Percentiles rank a stretch among this genome's conserved stretches.
Evolutionary conservation across 306 rosid genomes (phyloP).

Genomic region (Astragalus glycyphyllos): DNA sequence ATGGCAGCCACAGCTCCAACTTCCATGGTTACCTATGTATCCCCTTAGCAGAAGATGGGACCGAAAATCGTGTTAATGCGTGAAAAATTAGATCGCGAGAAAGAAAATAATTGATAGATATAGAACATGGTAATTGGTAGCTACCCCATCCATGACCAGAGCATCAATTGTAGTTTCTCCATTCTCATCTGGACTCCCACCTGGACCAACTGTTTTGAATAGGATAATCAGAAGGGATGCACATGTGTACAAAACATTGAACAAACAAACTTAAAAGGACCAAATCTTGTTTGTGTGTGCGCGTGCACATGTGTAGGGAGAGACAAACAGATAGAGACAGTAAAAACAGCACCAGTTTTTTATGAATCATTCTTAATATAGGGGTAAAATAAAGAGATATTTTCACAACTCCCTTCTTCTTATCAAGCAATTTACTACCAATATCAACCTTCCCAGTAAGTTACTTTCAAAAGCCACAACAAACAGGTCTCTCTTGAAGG

Average conservation of each 20-base stretch:
- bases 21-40: constrained; percentile 88
- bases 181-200: constrained; percentile 97
- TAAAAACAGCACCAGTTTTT: too few relatives aligned
- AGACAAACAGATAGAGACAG: too few relatives aligned
- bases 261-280: constrained; percentile 20
- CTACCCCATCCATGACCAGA: constrained; percentile 93
- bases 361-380: too few relatives aligned
- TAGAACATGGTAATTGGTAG: constrained; percentile 29
- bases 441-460: too few relatives aligned
- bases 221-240: constrained; percentile 17
- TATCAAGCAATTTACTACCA: too few relatives aligned
- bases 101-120: constrained; percentile 13
- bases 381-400: too few relatives aligned
- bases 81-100: constrained; percentile 9
- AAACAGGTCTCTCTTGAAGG: too few relatives aligned
- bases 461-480: too few relatives aligned
- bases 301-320: too few relatives aligned
- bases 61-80: constrained; percentile 42
- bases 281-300: not conserved
- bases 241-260: not conserved
- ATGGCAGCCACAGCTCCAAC: constrained; percentile 97
- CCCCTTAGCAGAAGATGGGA: constrained; percentile 62
- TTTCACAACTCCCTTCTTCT: too few relatives aligned
- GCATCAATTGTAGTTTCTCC: constrained; percentile 98
- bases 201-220: constrained; percentile 81